Percentiles rank a stretch among this genome's conserved stretches.
Conservation (phyloP, 2,329 filamentous ascomycete species). For the Aspergillus bombycis region DNA sequence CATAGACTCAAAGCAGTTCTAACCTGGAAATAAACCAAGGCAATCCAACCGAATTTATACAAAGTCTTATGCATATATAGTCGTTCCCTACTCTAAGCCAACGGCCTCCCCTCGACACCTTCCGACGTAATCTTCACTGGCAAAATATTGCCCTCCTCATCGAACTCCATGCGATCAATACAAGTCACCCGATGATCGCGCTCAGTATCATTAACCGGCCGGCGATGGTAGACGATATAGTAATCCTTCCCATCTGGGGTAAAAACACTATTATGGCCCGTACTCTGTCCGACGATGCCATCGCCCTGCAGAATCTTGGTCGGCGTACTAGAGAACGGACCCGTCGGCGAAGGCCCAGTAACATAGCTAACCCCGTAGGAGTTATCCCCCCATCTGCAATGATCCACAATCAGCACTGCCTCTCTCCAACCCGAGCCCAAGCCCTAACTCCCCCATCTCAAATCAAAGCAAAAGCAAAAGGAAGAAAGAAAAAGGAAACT, state of each 20-base stretch:
- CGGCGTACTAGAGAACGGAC: constrained; percentile 45
- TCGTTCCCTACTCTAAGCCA: constrained; percentile 2
- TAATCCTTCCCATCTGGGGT: constrained; percentile 44
- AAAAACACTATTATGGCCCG: constrained; percentile 49
- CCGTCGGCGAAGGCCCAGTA: constrained; percentile 43
- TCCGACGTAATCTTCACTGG: constrained; percentile 45
- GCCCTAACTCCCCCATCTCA: not conserved
- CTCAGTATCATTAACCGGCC: constrained; percentile 48
- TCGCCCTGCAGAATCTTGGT: constrained; percentile 41
- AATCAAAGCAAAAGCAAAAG: not conserved
- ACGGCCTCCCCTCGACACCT: constrained; percentile 27
- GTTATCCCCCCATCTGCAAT: constrained; percentile 47
- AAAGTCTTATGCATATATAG: not conserved
- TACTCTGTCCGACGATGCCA: constrained; percentile 33
- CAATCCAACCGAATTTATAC: not conserved
- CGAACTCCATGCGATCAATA: constrained; percentile 55
- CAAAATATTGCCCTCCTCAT: constrained; percentile 47
- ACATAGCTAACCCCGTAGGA: constrained; percentile 52
- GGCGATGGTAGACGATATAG: constrained; percentile 54
- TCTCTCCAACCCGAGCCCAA: too few relatives aligned
- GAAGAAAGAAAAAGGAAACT: constrained; percentile 9
- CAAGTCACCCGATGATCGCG: constrained; percentile 53
- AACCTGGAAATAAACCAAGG: not conserved
- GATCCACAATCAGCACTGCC: not conserved
- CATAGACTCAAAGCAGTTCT: constrained; percentile 1